phyloP scores from a whole-genome alignment of 768 basidiomycete genomes.

The Exidia glandulosa region DNA sequence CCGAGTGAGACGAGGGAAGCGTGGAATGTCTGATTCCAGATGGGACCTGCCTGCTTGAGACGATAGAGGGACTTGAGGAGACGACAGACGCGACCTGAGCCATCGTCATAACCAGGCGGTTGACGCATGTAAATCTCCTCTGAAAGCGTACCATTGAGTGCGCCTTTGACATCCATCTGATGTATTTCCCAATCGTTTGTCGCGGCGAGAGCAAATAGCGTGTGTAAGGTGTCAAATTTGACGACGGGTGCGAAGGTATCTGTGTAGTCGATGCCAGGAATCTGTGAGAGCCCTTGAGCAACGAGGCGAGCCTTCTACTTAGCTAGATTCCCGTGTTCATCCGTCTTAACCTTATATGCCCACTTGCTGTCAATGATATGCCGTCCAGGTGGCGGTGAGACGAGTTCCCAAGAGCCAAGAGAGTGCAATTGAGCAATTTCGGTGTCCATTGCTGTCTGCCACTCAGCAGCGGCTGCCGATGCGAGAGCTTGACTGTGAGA shows the following conservation, averaged over 20 bases:
- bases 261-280: conserved; percentile 25
- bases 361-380: conserved; percentile 15
- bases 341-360: conserved; percentile 20
- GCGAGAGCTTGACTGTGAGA: background rate
- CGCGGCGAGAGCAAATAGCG: conserved; percentile 27
- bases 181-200: conserved; percentile 23
- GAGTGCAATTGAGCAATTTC: conserved; percentile 12
- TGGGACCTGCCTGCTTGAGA: conserved; percentile 17
- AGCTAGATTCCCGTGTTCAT: conserved; percentile 13
- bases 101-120: conserved; percentile 21
- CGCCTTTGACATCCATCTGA: conserved; percentile 30
- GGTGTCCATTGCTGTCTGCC: conserved; percentile 13
- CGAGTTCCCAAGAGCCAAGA: conserved; percentile 12
- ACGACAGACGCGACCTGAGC: conserved; percentile 7
- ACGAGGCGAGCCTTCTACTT: conserved; percentile 26
- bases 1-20: conserved; percentile 10
- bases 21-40: conserved; percentile 21
- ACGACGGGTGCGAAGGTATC: conserved; percentile 21
- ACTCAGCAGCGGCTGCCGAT: conserved; percentile 8
- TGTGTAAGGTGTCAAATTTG: conserved; percentile 16
- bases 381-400: conserved; percentile 10
- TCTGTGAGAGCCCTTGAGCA: conserved; percentile 27
- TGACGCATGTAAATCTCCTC: conserved; percentile 35
- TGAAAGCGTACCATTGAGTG: conserved; percentile 20
- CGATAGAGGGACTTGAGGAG: conserved; percentile 18